Percentiles rank a stretch among this genome's conserved stretches.
These are phyloP conservation scores for Vigna reflexopilosa DNA, from an alignment of 306 rosid species.

Conservation along the genomic window DNA sequence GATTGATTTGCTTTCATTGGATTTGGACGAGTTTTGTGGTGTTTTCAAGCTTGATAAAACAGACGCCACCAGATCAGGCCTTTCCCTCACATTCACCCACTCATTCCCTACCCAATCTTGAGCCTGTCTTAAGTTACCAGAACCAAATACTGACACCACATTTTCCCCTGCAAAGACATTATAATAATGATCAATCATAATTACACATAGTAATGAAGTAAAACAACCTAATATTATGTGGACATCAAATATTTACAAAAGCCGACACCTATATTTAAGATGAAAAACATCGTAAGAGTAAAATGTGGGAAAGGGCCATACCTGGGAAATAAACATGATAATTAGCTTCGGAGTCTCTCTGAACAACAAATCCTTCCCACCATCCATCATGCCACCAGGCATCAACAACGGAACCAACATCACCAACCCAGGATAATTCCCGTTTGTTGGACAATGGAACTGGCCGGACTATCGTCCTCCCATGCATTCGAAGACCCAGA, in stretches of 20 bases:
- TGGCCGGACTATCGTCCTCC: slow-evolving; percentile 73
- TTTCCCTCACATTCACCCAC: slow-evolving; percentile 62
- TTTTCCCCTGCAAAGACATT: slow-evolving; percentile 68
- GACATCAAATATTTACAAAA: not conserved
- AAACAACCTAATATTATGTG: not conserved
- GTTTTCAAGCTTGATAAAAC: slow-evolving; percentile 45
- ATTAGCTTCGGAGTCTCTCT: slow-evolving; percentile 57
- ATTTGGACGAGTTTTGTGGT: slow-evolving; percentile 34
- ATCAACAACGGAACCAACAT: slow-evolving; percentile 73
- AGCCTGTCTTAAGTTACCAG: slow-evolving; percentile 61
- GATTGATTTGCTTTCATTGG: slow-evolving; percentile 37
- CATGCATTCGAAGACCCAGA: slow-evolving; percentile 57
- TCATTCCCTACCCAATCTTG: slow-evolving; percentile 77
- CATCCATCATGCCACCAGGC: slow-evolving; percentile 94
- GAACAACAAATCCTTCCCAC: slow-evolving; percentile 93
- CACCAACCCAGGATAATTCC: slow-evolving; percentile 48
- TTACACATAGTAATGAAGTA: not conserved
- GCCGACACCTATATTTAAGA: not conserved
- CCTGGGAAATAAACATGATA: slow-evolving; percentile 81
- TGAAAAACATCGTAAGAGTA: not conserved
- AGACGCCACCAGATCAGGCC: slow-evolving; percentile 67
- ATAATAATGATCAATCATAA: not conserved
- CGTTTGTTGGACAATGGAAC: slow-evolving; percentile 40
- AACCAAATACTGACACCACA: slow-evolving; percentile 47
- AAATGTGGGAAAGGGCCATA: slow-evolving; percentile 41